Base-by-base conservation (phyloP, 208 protist species). In the Acanthamoeba culbertsoni region DNA sequence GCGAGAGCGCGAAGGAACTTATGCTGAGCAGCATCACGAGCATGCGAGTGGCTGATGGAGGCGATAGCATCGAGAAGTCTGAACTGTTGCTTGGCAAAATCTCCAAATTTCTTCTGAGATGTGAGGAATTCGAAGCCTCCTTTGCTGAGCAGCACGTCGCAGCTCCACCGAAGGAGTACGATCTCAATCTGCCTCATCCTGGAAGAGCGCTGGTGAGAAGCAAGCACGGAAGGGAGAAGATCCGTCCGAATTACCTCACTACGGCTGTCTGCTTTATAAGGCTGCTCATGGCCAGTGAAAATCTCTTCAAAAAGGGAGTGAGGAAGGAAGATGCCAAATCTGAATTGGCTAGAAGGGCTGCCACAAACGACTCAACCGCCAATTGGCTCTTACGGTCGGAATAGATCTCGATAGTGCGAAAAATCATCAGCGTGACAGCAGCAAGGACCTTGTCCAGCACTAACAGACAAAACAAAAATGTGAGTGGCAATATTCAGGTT, bases 101-200 rank as follows among this genome's bases (percentile, higher is more conserved):
- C 84, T 33, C 84, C 84, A 91, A 91, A 91, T 37, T 91, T 91
- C 84, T 91, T 91, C 84, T 91, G 84, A 40, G 84, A 63, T 71
- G 84, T 91, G 40, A 91, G 62, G 62, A 91, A 91, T 37, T 91
- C 84, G 62, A 91, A 45, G 35, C 57, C 84, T 16, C 28, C 43
- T 57, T 91, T 10, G 84, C 84, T 73, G 37, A 91, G 55, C 62
- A 73, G 55, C 14, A 91, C 84, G 62, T 91, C 84, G 43, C 84
- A 91, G 37, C 84, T 91, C 84, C 84, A 91, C 53, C 84, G 84
- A 48, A 91, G 62, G 37, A 73, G 57, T 0, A 71, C 84, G 37
- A 91, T 91, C 46, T 91, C 73, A 14, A 45, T 84, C 45, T 57
- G 73, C 42, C 73, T 48, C 73, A 84, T 84, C 73, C 73, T 84